Base-by-base conservation (phyloP, 2,329 filamentous ascomycete genomes). In the Fusarium transvaalense region DNA sequence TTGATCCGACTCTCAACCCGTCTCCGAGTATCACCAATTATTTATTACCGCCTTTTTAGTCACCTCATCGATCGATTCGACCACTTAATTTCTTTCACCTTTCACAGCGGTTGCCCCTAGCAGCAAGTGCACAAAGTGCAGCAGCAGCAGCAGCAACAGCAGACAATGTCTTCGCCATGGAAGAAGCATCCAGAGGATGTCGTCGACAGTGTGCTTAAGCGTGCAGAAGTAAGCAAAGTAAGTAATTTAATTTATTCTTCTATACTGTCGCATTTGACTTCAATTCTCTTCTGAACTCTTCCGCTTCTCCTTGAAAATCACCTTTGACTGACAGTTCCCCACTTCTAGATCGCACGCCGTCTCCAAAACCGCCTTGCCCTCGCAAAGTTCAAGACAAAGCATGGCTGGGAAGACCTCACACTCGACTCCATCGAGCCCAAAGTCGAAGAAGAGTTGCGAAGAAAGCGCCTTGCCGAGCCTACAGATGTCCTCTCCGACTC, bases 361-460 rank as follows among this genome's bases (percentile, higher is more conserved):
- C 85, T 99, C 56, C 94, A 98, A 82, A 94, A 97, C 83, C 93
- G 95, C 68, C 89, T 99, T 63, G 95, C 96, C 61, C 89, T 98
- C 69, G 96, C 96, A 78, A 96, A 97, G 80, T 96, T 97, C 87
- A 98, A 98, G 83, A 94, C 96, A 72, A 94, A 97, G 81, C 92
- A 97, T 82, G 94, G 94, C 78, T 97, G 94, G 90, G 92, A 97
- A 81, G 92, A 96, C 79, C 87, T 97, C 78, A 92, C 91, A 67
- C 88, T 97, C 76, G 92, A 94, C 78, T 90, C 86, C 65, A 93
- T 97, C 81, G 93, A 97, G 81, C 93, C 93, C 52, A 92, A 91
- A 78, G 83, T 95, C 67, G 91, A 95, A 77, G 88, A 94, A 77
- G 88, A 95, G 80, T 85, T 94, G 77, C 88, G 91, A 81, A 87